phyloP scores from a whole-genome alignment of 495 filamentous ascomycete species.

The Aspergillus kassunensis region DNA sequence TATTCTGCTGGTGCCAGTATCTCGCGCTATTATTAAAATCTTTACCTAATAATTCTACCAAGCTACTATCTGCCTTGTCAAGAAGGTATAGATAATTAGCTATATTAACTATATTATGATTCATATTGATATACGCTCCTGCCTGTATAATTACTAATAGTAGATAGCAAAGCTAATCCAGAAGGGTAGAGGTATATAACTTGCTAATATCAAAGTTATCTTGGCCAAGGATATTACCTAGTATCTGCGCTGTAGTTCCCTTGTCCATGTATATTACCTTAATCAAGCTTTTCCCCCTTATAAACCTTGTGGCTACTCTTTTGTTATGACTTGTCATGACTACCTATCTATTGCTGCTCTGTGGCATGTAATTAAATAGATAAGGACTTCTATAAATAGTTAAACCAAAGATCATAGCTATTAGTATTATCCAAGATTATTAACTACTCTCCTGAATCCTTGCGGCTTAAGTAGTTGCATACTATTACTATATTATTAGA shows the following conservation, averaged over 20 bases:
- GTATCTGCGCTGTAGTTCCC: no score
- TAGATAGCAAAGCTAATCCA: conserved; percentile 1
- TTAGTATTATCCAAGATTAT: not conserved
- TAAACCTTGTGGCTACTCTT: no score
- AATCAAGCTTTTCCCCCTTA: no score
- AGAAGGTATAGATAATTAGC: conserved; percentile 44
- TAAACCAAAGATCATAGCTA: not conserved
- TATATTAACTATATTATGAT: conserved; percentile 17
- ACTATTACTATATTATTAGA: no score
- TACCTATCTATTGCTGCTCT: not conserved
- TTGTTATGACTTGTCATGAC: no score
- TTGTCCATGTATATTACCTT: no score
- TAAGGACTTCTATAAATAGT: not conserved
- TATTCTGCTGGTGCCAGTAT: conserved; percentile 40
- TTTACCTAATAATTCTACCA: conserved; percentile 40
- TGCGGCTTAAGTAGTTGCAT: not conserved
- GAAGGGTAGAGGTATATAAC: no score
- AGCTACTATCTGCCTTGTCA: conserved; percentile 35
- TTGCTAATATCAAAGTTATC: no score
- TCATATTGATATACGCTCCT: not conserved
- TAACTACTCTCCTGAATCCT: not conserved
- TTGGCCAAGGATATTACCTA: no score
- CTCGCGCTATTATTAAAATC: conserved; percentile 42
- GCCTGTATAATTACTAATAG: not conserved
- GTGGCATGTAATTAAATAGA: not conserved